Evolutionary conservation across 2,329 filamentous ascomycete genomes (phyloP), one percentile per base, ranked within the genome.

Genomic region (Ophiocordyceps camponoti-rufipedis): DNA sequence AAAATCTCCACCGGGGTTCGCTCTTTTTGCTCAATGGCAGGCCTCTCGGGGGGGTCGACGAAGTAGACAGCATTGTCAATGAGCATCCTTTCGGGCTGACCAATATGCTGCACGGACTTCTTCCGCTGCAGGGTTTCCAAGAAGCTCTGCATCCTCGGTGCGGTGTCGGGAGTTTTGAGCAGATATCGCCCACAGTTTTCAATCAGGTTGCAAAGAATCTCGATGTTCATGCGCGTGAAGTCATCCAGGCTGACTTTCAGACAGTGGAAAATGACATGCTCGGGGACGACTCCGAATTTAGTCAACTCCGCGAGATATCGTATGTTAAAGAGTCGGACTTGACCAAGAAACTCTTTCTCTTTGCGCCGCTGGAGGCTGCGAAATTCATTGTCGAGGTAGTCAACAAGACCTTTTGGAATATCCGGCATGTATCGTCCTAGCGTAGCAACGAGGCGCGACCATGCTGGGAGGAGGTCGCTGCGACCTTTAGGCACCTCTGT

Each of bases 41-140:
- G 84, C 49, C 91, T 78, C 58, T 94, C 82, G 0, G 91, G 93
- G 13, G 91, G 91, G 55, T 96, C 91, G 47, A 98, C 91, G 54
- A 95, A 96, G 63, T 98, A 98, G 47, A 95, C 78, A 4, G 91
- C 91, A 58, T 98, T 98, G 61, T 98, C 91, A 47, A 98, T 91
- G 29, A 96, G 76, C 88, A 98, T 96, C 38, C 88, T 82, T 63
- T 98, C 91, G 54, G 94, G 86, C 55, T 94, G 86, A 13, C 88
- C 89, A 47, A 98, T 80, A 58, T 96, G 88, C 58, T 95, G 87
- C 8, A 91, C 88, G 8, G 84, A 79, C 65, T 98, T 98, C 68
- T 98, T 98, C 47, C 91, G 82, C 58, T 94, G 85, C 13, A 98
- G 69, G 0, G 88, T 98, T 62, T 98, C 91, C 23, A 98, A 65